phyloP scores from a whole-genome alignment of 768 basidiomycete species.

The Tulasnella sp. region DNA sequence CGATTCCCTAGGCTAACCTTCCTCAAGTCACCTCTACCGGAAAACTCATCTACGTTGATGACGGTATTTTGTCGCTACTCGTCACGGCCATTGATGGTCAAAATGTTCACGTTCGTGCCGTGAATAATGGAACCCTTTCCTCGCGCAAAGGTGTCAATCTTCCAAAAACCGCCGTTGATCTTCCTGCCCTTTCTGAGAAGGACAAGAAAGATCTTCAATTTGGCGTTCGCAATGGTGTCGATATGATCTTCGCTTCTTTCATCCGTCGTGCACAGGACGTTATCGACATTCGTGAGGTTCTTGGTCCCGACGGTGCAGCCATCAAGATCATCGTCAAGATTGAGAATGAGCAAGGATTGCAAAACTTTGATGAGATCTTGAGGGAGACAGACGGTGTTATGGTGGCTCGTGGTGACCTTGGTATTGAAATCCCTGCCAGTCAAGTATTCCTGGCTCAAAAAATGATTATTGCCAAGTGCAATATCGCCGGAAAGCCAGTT shows the following conservation, averaged over 20 bases:
- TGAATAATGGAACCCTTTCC: constrained; percentile 86
- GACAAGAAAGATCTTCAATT: constrained; percentile 92
- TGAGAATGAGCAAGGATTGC: constrained; percentile 97
- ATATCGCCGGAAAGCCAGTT: constrained; percentile 92
- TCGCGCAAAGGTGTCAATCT: constrained; percentile 99
- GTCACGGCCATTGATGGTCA: constrained; percentile 77
- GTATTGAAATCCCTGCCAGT: constrained; percentile 98
- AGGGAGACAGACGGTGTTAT: constrained; percentile 95
- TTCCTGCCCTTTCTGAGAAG: constrained; percentile 94
- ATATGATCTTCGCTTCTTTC: constrained; percentile 99
- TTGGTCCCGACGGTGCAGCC: constrained; percentile 86
- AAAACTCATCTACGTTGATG: constrained; percentile 94
- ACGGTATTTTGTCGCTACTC: constrained; percentile 91
- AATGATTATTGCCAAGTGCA: constrained; percentile 99
- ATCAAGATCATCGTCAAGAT: constrained; percentile 99
- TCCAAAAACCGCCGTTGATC: constrained; percentile 93
- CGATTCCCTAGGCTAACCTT: constrained; percentile 55
- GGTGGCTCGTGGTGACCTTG: constrained; percentile 98
- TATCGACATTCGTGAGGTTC: constrained; percentile 78
- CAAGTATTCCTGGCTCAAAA: constrained; percentile 99
- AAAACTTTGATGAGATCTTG: constrained; percentile 98
- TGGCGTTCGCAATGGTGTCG: constrained; percentile 94
- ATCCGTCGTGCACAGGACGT: constrained; percentile 94
- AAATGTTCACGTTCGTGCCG: constrained; percentile 66
- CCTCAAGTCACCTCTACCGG: constrained; percentile 95